A percentile compares a stretch with the other conserved stretches of the same genome.
Conservation (phyloP, 805 yeast genomes). For the Candida khao-thaluensis region DNA sequence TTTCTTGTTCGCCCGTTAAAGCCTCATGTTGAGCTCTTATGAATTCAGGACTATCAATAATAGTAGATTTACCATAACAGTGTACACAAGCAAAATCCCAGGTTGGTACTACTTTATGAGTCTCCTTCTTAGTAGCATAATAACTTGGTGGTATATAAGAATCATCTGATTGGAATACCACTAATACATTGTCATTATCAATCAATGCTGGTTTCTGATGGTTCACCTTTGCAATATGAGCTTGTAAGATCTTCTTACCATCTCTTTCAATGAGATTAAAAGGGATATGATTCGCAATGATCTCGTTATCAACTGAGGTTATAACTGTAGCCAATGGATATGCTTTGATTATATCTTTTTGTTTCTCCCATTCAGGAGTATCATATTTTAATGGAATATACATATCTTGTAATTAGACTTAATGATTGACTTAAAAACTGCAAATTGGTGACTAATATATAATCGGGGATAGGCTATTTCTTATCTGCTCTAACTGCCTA, state of each 20-base stretch:
- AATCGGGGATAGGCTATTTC: background rate
- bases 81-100: conserved; percentile 66
- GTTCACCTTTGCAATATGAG: conserved; percentile 55
- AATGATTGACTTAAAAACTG: background rate
- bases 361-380: conserved; percentile 35
- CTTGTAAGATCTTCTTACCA: conserved; percentile 43
- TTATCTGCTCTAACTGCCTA: conserved; percentile 2
- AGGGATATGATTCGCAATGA: conserved; percentile 58
- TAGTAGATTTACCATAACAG: conserved; percentile 48
- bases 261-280: conserved; percentile 40
- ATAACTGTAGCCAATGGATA: conserved; percentile 56
- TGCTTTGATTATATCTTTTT: conserved; percentile 40
- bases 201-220: conserved; percentile 47
- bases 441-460: conserved; percentile 1
- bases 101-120: conserved; percentile 67
- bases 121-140: conserved; percentile 54
- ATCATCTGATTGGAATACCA: conserved; percentile 52
- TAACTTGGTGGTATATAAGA: conserved; percentile 59
- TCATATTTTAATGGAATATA: conserved; percentile 36
- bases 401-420: conserved; percentile 22
- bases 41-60: conserved; percentile 46
- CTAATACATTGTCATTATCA: conserved; percentile 40
- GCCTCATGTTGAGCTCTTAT: conserved; percentile 43
- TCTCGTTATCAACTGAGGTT: conserved; percentile 31
- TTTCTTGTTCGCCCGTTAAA: conserved; percentile 50